Percentiles rank a stretch among this genome's conserved stretches.
Evolutionary conservation across 169 alveolate genomes (phyloP).

Genomic region (Toxoplasma gondii): DNA sequence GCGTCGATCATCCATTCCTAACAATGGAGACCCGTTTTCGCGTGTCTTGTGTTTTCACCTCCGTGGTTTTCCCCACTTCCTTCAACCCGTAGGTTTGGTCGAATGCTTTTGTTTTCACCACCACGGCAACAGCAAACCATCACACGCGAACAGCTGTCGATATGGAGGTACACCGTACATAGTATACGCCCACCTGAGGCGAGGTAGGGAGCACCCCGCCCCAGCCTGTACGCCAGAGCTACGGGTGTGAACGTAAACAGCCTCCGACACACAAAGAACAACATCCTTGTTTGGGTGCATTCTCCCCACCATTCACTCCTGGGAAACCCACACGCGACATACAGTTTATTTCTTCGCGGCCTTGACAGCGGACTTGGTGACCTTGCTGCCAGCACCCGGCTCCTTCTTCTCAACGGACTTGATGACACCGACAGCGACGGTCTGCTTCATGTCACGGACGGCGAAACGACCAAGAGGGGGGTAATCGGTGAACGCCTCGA

Average conservation of each 20-base stretch:
- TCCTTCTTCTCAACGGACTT: conserved; percentile 96
- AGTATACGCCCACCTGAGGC: too few species aligned
- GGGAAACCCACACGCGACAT: conserved; percentile 97
- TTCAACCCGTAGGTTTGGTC: too few species aligned
- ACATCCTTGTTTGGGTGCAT: too few species aligned
- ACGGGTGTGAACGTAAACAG: background rate
- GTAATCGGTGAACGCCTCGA: conserved; percentile 96
- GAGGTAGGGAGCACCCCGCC: background rate
- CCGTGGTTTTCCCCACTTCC: too few species aligned
- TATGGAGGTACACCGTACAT: too few species aligned
- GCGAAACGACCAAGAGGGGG: conserved; percentile 99
- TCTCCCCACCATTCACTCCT: conserved; percentile 60
- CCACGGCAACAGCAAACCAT: too few species aligned
- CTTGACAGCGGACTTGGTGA: conserved; percentile 79
- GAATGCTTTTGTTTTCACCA: too few species aligned
- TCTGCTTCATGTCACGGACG: conserved; percentile 98
- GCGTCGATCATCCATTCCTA: too few species aligned
- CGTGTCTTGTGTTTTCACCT: too few species aligned
- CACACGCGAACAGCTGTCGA: too few species aligned
- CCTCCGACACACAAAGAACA: background rate
- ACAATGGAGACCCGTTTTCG: too few species aligned
- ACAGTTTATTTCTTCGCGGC: conserved; percentile 55
- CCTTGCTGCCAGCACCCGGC: conserved; percentile 86
- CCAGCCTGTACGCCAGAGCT: background rate
- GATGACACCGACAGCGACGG: conserved; percentile 99